These are phyloP conservation scores for Nitzschia inconspicua DNA, from an alignment of 108 stramenopile genomes.

Conservation along the genomic window DNA sequence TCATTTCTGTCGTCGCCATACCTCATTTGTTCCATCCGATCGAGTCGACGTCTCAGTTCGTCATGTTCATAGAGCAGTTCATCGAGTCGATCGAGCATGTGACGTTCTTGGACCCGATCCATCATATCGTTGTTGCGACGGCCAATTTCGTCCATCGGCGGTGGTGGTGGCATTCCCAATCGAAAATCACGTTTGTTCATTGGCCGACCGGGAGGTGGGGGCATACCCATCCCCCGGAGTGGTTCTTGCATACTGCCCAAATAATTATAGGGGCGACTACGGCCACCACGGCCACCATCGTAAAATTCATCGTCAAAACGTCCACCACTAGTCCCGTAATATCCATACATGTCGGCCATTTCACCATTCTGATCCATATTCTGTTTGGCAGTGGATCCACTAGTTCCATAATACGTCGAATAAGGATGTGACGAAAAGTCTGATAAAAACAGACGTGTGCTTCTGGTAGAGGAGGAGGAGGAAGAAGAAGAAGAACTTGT, in stretches of 20 bases:
- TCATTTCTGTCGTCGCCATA: background rate
- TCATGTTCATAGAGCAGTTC: constrained; percentile 9
- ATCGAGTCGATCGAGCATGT: constrained; percentile 3
- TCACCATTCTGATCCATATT: constrained; percentile 10
- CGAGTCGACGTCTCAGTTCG: background rate
- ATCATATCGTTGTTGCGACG: background rate
- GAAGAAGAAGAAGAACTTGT: too few species aligned
- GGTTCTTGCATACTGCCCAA: too few species aligned
- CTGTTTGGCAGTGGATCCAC: constrained; percentile 6
- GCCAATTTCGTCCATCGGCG: constrained; percentile 1
- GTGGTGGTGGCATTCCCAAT: too few species aligned
- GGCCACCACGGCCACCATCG: background rate
- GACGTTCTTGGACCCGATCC: constrained; percentile 9
- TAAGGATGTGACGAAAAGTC: constrained; percentile 12
- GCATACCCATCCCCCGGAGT: too few species aligned
- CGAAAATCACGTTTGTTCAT: too few species aligned
- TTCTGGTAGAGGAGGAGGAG: too few species aligned
- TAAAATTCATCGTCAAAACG: background rate
- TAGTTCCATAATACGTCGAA: constrained; percentile 1
- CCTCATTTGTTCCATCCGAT: constrained; percentile 11
- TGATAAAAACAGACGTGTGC: background rate
- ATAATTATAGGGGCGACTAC: too few species aligned
- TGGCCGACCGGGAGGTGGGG: too few species aligned
- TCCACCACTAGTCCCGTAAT: background rate
- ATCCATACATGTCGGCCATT: constrained; percentile 7